These are phyloP conservation scores for Sporothrix luriei DNA, from an alignment of 2,329 filamentous ascomycete species.

Conservation along the genomic window DNA sequence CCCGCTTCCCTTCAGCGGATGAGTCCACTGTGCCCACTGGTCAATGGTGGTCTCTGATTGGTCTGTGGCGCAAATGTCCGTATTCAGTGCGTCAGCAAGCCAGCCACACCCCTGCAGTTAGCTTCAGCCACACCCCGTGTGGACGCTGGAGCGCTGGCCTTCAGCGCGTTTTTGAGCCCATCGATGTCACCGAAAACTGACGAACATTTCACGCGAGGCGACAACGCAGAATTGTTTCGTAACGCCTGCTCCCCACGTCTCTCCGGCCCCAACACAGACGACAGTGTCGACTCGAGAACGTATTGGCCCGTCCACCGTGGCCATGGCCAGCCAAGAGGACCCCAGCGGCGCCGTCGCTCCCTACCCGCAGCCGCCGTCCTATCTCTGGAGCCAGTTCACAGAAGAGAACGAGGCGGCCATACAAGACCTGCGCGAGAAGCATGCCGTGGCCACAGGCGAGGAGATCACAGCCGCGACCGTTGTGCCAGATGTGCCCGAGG, in stretches of 20 bases:
- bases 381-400: conserved; percentile 89
- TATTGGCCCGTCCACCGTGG: background rate
- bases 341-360: conserved; percentile 26
- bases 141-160: background rate
- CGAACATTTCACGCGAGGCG: background rate
- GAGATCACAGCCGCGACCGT: conserved; percentile 41
- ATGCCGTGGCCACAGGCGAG: conserved; percentile 43
- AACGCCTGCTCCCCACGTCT: background rate
- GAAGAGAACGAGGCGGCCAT: conserved; percentile 67
- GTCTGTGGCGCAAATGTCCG: background rate
- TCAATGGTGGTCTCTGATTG: background rate
- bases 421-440: conserved; percentile 48
- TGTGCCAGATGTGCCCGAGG: conserved; percentile 61
- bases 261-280: background rate
- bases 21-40: background rate
- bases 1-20: background rate
- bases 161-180: background rate
- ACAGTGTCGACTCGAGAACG: too few species aligned
- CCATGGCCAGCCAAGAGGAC: conserved; percentile 62
- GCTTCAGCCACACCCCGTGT: conserved; percentile 30
- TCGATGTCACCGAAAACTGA: background rate
- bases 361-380: conserved; percentile 74
- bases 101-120: conserved; percentile 20
- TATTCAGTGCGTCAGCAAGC: background rate
- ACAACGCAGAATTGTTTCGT: background rate